Conservation (phyloP, 345 rosid genomes). For the Moricandia arvensis region DNA sequence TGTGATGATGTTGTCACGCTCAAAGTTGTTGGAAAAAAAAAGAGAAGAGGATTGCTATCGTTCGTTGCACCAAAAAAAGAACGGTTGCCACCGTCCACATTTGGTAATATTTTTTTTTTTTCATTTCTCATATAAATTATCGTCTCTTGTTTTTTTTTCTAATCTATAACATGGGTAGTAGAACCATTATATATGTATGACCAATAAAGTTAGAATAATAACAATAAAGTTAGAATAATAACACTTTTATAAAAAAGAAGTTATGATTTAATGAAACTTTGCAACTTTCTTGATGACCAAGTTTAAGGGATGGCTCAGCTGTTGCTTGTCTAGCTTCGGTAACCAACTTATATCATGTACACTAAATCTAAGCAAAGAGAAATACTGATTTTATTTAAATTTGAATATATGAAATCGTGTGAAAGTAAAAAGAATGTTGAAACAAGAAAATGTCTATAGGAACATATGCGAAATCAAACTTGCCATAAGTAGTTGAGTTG, state of each 20-base stretch:
- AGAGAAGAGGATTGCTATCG: not conserved
- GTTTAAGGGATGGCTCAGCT: not conserved
- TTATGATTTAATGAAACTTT: not conserved
- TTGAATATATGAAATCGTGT: not conserved
- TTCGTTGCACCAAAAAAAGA: not conserved
- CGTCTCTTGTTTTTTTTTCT: not conserved
- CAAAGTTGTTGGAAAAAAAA: not conserved
- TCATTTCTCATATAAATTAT: not conserved
- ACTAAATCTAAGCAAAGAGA: not conserved
- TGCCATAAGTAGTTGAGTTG: not conserved
- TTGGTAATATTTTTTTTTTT: not conserved
- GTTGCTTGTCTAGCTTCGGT: conserved; percentile 2
- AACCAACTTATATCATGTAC: not conserved
- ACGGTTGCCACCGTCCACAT: not conserved
- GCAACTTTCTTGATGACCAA: not conserved
- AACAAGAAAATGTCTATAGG: not conserved
- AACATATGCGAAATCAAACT: not conserved
- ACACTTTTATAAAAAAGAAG: not conserved
- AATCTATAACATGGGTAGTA: not conserved
- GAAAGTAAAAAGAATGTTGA: not conserved
- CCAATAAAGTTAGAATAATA: not conserved
- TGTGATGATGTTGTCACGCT: conserved; percentile 8
- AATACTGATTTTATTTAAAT: not conserved
- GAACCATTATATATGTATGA: not conserved
- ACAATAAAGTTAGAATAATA: not conserved